Percentiles rank a stretch among this genome's conserved stretches.
Conservation (phyloP, 1,284 basidiomycete species). For the Malassezia japonica region DNA sequence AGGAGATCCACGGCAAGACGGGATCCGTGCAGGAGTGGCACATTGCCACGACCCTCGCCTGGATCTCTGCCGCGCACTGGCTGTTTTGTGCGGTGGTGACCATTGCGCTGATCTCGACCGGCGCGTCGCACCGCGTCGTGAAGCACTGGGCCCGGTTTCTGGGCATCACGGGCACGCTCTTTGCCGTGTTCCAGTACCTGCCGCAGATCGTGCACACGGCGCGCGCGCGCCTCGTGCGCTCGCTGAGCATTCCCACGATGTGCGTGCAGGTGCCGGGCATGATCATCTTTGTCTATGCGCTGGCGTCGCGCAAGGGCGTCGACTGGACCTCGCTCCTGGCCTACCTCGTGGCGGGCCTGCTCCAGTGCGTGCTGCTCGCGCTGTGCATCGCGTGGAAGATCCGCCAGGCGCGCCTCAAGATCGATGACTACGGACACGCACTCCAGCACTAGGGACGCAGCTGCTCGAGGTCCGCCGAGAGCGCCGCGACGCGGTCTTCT, state of each 20-base stretch:
- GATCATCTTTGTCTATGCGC: slow-evolving; percentile 70
- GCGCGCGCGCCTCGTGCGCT: slow-evolving; percentile 69
- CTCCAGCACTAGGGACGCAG: not conserved
- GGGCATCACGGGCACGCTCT: slow-evolving; percentile 67
- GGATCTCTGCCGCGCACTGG: slow-evolving; percentile 67
- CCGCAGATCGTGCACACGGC: slow-evolving; percentile 80
- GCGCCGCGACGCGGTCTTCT: slow-evolving; percentile 2
- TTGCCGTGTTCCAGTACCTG: slow-evolving; percentile 73
- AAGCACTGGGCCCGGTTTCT: slow-evolving; percentile 69
- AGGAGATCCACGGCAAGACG: slow-evolving; percentile 6
- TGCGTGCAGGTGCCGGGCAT: slow-evolving; percentile 84
- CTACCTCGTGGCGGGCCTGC: slow-evolving; percentile 71
- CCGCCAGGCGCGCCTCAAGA: slow-evolving; percentile 60
- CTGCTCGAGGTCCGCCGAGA: slow-evolving; percentile 7
- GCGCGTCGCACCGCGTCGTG: not conserved
- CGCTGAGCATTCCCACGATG: slow-evolving; percentile 89
- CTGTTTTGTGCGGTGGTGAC: slow-evolving; percentile 50
- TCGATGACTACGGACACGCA: slow-evolving; percentile 75
- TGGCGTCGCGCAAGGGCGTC: slow-evolving; percentile 40
- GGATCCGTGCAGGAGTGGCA: slow-evolving; percentile 59
- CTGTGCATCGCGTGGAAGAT: slow-evolving; percentile 49
- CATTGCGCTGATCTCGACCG: not conserved
- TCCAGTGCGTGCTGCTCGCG: slow-evolving; percentile 70
- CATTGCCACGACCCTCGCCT: slow-evolving; percentile 63
- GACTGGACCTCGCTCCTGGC: slow-evolving; percentile 47